Evolutionary conservation across 495 filamentous ascomycete species (phyloP), one percentile per base, ranked within the genome.

Genomic region (Penicillium alfredii): DNA sequence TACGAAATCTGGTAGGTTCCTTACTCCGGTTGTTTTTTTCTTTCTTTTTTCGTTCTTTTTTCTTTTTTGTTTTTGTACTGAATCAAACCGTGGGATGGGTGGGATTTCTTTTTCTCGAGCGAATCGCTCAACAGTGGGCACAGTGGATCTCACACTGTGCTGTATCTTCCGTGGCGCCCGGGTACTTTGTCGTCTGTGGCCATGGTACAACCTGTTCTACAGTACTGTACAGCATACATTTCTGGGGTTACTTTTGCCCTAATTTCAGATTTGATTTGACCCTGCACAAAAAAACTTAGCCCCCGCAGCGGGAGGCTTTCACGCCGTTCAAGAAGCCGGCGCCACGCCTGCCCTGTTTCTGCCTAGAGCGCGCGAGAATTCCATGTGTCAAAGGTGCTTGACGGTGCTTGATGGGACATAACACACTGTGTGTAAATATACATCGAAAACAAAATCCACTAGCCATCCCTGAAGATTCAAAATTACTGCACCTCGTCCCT

Each of bases 401-500:
- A 38, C 30, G 39, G 38, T 37, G 48, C 48, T 51, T 51, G 34
- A n/a, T n/a, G n/a, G n/a, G n/a, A n/a, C n/a, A n/a, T n/a, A n/a
- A n/a, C n/a, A n/a, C n/a, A n/a, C n/a, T n/a, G n/a, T n/a, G n/a
- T n/a, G n/a, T n/a, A n/a, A n/a, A n/a, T n/a, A n/a, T n/a, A n/a
- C n/a, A n/a, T n/a, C n/a, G n/a, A n/a, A n/a, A n/a, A n/a, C n/a
- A n/a, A n/a, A n/a, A n/a, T n/a, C n/a, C n/a, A n/a, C n/a, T n/a
- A n/a, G n/a, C n/a, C n/a, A n/a, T n/a, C n/a, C n/a, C n/a, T n/a
- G n/a, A n/a, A n/a, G n/a, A n/a, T n/a, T n/a, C n/a, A n/a, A n/a
- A n/a, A n/a, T n/a, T n/a, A n/a, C n/a, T n/a, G n/a, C n/a, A n/a
- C n/a, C n/a, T n/a, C n/a, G n/a, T n/a, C n/a, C n/a, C n/a, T n/a